These are phyloP conservation scores for Zymoseptoria ardabiliae DNA, from an alignment of 2,329 filamentous ascomycete genomes.

Conservation along the genomic window DNA sequence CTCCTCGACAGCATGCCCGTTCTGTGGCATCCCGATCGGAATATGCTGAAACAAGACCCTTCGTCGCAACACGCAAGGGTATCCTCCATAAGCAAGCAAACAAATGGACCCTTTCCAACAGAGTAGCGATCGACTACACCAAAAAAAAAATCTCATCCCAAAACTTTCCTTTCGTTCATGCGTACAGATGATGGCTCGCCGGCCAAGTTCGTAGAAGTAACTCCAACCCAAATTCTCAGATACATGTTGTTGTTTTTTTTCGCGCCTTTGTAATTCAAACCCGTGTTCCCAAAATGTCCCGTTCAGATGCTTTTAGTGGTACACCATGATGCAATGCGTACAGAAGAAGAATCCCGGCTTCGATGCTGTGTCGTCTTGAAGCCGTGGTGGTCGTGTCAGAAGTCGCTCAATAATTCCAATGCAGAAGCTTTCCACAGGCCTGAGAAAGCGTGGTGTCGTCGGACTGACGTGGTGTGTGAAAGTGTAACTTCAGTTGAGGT, in stretches of 20 bases:
- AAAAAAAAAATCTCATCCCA: neutral
- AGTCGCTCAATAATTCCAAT: neutral
- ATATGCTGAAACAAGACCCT: neutral
- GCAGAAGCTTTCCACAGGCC: neutral
- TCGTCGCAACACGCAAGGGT: neutral
- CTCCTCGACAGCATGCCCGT: neutral
- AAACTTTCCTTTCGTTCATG: constrained; percentile 1
- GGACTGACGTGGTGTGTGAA: neutral
- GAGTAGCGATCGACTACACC: constrained; percentile 6
- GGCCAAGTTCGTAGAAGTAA: constrained; percentile 5
- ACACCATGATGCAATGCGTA: constrained; percentile 9
- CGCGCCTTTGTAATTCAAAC: neutral
- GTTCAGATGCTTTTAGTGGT: constrained; percentile 20
- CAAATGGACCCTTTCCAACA: constrained; percentile 7
- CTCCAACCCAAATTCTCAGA: neutral
- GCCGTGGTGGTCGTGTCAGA: constrained; percentile 4
- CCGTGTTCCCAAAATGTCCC: neutral
- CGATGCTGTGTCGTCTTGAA: constrained; percentile 9
- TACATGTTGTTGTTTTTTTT: neutral
- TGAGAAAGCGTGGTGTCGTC: constrained; percentile 1
- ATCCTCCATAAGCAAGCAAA: constrained; percentile 8
- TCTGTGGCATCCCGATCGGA: neutral
- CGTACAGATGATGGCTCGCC: constrained; percentile 12
- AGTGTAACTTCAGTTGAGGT: constrained; percentile 7
- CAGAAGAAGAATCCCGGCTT: constrained; percentile 4